Base-by-base conservation (phyloP, 164 flowering plant genomes). In the Stephania japonica region DNA sequence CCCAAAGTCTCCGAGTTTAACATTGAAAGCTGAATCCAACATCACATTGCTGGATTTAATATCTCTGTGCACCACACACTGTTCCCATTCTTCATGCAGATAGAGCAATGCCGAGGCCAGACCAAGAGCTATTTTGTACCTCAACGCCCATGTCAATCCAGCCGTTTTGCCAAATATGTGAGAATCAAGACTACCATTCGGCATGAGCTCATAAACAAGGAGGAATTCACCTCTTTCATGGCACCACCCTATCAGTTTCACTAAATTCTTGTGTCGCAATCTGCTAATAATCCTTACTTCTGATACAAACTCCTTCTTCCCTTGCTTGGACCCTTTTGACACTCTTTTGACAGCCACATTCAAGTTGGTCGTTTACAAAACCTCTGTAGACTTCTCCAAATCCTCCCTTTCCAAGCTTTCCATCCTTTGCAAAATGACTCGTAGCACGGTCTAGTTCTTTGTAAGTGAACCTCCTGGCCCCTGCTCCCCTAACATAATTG, bases 51-150 rank as follows among this genome's bases (percentile, higher is more conserved):
- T 87, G 0, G 88, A 81, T 73, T 87, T 85, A 64, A 87, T 84
- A 32, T 84, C 90, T 65, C 90, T 73, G 42, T 85, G 90, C 13
- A 87, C 83, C 26, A 84, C 85, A 49, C 85, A 84, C 64, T 85
- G 88, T 71, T 87, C 90, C 87, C 87, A 78, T 65, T 82, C 90
- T 63, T 87, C 88, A 18, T 87, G 90, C 12, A 84, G 83, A 69
- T 87, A 87, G 43, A 85, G 75, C 49, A 87, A 49, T 0, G 87
- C 79, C 5, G 88, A 84, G 16, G 88, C 87, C 70, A 87, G 23
- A 1, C 86, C 89, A 1, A 70, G 81, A 27, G 85, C 81, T 65
- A 86, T 79, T 71, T 81, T 87, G 79, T 83, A 77, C 62, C 91
- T 75, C 19, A 74, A 27, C 1, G 6, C 50, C 91, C 91, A 87